phyloP scores from a whole-genome alignment of 2,329 filamentous ascomycete species.

The Furcasterigmium sp. region DNA sequence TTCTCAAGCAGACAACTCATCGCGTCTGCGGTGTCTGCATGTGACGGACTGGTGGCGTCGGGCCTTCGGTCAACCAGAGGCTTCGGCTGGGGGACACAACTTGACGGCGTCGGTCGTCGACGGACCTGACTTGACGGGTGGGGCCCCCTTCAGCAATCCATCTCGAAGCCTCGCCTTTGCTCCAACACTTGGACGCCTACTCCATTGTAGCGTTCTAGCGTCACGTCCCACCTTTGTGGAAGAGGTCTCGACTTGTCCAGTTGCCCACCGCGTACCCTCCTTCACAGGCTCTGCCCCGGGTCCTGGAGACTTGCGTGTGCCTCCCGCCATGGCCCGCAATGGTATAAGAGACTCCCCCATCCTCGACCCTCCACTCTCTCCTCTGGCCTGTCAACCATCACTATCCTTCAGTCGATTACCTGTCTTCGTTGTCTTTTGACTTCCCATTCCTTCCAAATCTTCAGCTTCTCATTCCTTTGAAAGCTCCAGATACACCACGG shows the following conservation, averaged over 20 bases:
- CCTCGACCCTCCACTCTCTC: neutral
- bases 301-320: no score
- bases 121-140: neutral
- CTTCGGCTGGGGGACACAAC: no score
- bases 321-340: neutral
- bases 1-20: neutral
- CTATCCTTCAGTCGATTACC: slow-evolving; percentile 8
- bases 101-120: no score
- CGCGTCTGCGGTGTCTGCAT: neutral
- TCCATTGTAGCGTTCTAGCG: neutral
- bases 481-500: slow-evolving; percentile 5
- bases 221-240: neutral
- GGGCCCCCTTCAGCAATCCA: neutral
- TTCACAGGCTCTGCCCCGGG: no score
- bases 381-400: slow-evolving; percentile 7
- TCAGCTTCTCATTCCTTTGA: slow-evolving; percentile 12
- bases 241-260: neutral
- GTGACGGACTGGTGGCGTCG: neutral
- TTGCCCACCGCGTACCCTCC: neutral
- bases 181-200: no score
- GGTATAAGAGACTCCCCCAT: slow-evolving; percentile 2
- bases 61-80: neutral
- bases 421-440: slow-evolving; percentile 9
- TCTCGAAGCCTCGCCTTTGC: no score
- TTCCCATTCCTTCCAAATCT: slow-evolving; percentile 7